A percentile compares a stretch with the other conserved stretches of the same genome.
Conservation (phyloP, 2,329 filamentous ascomycete genomes). For the Bisporella sp. region DNA sequence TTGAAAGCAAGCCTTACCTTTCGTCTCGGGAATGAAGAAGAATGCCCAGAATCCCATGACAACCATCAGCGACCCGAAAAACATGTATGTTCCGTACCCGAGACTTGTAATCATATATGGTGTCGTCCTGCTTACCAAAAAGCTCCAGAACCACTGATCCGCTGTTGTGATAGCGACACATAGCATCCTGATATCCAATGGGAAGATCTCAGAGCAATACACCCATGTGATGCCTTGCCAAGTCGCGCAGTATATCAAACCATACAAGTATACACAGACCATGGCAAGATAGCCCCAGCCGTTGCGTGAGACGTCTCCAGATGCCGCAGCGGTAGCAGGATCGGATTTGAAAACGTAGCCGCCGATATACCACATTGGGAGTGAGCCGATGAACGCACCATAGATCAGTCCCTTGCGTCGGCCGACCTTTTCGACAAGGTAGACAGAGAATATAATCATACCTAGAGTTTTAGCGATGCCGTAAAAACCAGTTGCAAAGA, state of each 20-base stretch:
- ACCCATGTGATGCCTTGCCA: slow-evolving; percentile 36
- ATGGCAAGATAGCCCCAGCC: slow-evolving; percentile 9
- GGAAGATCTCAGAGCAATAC: slow-evolving; percentile 28
- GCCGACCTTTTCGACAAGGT: slow-evolving; percentile 32
- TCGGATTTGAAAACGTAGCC: slow-evolving; percentile 32
- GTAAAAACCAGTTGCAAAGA: slow-evolving; percentile 50
- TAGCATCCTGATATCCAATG: slow-evolving; percentile 1
- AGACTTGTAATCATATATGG: slow-evolving; percentile 19
- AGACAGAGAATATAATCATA: slow-evolving; percentile 43
- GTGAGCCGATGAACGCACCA: slow-evolving; percentile 33
- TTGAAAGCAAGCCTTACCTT: neutral
- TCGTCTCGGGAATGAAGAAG: neutral
- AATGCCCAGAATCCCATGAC: neutral
- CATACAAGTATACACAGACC: slow-evolving; percentile 13
- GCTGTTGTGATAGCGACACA: slow-evolving; percentile 10
- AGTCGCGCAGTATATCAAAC: slow-evolving; percentile 39
- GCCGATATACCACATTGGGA: slow-evolving; percentile 36
- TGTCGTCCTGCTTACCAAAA: slow-evolving; percentile 19
- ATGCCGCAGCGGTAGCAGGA: slow-evolving; percentile 16
- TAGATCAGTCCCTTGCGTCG: slow-evolving; percentile 33
- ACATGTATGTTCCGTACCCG: neutral
- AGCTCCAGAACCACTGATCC: slow-evolving; percentile 23
- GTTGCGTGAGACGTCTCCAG: slow-evolving; percentile 33
- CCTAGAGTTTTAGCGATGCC: slow-evolving; percentile 47
- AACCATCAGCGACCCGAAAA: neutral